Evolutionary conservation across 192 early-diverging fungal genomes (phyloP).

Genomic region (Coemansia sp.): DNA sequence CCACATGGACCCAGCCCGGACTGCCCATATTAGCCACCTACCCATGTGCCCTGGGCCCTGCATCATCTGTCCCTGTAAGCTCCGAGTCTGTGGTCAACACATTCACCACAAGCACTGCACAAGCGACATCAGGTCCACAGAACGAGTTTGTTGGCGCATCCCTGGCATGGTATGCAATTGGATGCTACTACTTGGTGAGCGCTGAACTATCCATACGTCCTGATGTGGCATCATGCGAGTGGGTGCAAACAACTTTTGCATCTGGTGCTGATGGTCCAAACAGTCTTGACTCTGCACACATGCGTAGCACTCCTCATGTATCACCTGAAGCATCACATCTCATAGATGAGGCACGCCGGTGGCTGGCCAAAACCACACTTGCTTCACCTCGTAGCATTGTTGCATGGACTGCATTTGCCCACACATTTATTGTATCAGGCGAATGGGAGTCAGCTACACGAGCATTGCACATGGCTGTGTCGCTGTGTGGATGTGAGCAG

Average conservation of each 20-base stretch:
- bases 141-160: conserved; percentile 52
- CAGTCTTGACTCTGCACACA: not conserved
- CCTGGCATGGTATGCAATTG: conserved; percentile 53
- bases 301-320: conserved; percentile 27
- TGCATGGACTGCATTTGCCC: conserved; percentile 53
- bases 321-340: conserved; percentile 38
- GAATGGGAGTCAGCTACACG: conserved; percentile 54
- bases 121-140: conserved; percentile 38
- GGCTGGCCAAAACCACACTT: conserved; percentile 52
- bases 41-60: conserved; percentile 43
- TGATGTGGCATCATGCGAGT: conserved; percentile 23
- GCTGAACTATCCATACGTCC: conserved; percentile 21
- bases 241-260: conserved; percentile 11
- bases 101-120: conserved; percentile 36
- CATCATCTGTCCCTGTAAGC: conserved; percentile 22
- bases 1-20: conserved; percentile 49
- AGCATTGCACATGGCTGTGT: conserved; percentile 48
- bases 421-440: conserved; percentile 44
- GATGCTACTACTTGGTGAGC: conserved; percentile 49
- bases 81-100: conserved; percentile 31
- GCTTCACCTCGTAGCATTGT: conserved; percentile 45
- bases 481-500: conserved; percentile 48
- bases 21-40: conserved; percentile 50
- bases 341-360: conserved; percentile 43
- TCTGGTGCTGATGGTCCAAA: not conserved